Evolutionary conservation across 768 basidiomycete genomes (phyloP).

Genomic region (Melanogaster broomeanus): DNA sequence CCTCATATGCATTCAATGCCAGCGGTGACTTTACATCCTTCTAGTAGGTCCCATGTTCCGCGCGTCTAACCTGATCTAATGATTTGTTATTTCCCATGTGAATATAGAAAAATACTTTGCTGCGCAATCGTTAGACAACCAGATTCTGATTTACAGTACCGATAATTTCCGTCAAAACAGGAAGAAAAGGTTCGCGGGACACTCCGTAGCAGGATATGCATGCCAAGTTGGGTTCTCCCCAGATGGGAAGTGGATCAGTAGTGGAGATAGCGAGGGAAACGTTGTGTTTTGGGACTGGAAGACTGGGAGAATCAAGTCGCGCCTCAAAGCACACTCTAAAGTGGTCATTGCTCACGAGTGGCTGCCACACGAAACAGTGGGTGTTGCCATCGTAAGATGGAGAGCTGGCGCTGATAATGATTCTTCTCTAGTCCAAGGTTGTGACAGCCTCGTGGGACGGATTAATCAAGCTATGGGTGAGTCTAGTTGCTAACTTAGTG

Average conservation of each 20-base stretch:
- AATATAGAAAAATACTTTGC: slow-evolving; percentile 90
- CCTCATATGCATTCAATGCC: slow-evolving; percentile 99
- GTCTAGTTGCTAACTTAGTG: slow-evolving; percentile 34
- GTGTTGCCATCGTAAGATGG: slow-evolving; percentile 32
- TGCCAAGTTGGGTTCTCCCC: slow-evolving; percentile 97
- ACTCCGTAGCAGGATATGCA: slow-evolving; percentile 96
- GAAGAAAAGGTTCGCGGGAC: slow-evolving; percentile 97
- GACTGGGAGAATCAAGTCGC: slow-evolving; percentile 92
- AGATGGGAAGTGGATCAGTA: slow-evolving; percentile 97
- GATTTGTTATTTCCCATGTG: too few species aligned
- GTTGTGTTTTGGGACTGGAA: slow-evolving; percentile 99
- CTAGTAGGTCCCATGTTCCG: slow-evolving; percentile 57
- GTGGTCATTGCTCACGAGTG: slow-evolving; percentile 99
- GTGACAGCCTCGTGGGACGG: slow-evolving; percentile 98
- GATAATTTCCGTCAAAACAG: slow-evolving; percentile 99
- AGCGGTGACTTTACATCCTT: slow-evolving; percentile 93
- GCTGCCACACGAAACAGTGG: slow-evolving; percentile 95
- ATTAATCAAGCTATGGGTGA: slow-evolving; percentile 94
- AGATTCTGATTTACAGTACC: slow-evolving; percentile 95
- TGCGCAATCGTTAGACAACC: slow-evolving; percentile 97
- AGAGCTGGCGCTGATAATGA: slow-evolving; percentile 14
- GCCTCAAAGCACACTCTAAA: slow-evolving; percentile 86
- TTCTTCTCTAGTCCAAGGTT: slow-evolving; percentile 77
- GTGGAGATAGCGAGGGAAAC: slow-evolving; percentile 93
- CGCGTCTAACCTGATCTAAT: slow-evolving; percentile 18